These are phyloP conservation scores for Panaeolus cyanescens DNA, from an alignment of 768 basidiomycete genomes.

Conservation along the genomic window DNA sequence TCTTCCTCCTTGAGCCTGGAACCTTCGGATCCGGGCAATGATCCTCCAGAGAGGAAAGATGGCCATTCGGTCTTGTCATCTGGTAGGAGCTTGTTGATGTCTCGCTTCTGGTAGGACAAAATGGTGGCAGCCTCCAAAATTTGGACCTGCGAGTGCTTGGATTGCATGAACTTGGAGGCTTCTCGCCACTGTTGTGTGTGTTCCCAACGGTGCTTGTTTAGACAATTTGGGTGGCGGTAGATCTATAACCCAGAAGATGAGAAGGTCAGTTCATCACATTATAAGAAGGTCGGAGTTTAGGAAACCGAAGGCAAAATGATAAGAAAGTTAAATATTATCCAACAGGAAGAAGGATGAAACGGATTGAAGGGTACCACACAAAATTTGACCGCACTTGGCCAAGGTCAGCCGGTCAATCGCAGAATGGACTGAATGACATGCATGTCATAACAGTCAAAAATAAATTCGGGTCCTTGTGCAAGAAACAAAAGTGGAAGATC, in stretches of 20 bases:
- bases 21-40: conserved; percentile 53
- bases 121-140: conserved; percentile 97
- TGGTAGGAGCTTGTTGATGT: conserved; percentile 69
- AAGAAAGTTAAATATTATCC: neutral
- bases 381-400: neutral
- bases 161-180: conserved; percentile 84
- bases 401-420: neutral
- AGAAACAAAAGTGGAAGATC: neutral
- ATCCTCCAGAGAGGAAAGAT: conserved; percentile 73
- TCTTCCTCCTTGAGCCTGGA: neutral
- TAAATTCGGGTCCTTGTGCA: neutral
- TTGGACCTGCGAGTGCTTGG: conserved; percentile 98
- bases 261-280: neutral
- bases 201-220: conserved; percentile 98
- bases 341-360: neutral
- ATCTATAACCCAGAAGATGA: conserved; percentile 43
- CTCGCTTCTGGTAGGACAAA: conserved; percentile 79
- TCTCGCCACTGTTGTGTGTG: conserved; percentile 96
- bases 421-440: neutral
- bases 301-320: neutral
- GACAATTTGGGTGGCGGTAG: conserved; percentile 90
- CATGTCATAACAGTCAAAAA: neutral
- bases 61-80: conserved; percentile 96
- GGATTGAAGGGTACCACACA: neutral
- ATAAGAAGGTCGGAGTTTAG: neutral